Percentiles rank a stretch among this genome's conserved stretches.
phyloP scores from a whole-genome alignment of 208 protist genomes.

The Acanthamoeba healyi region DNA sequence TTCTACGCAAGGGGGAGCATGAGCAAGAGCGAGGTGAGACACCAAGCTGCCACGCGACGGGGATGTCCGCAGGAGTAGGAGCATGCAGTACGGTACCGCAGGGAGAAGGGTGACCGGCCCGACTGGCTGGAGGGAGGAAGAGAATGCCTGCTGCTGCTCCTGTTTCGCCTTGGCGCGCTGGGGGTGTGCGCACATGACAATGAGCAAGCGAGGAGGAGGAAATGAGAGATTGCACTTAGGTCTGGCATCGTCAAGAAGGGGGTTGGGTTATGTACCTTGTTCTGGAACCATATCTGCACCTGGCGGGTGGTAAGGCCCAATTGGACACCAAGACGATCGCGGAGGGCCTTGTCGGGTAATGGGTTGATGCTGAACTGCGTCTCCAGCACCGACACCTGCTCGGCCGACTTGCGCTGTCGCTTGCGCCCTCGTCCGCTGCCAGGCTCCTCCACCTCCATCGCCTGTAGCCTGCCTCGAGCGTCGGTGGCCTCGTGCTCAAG shows the following conservation, averaged over 20 bases:
- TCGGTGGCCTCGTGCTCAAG: neutral
- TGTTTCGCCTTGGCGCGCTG: neutral
- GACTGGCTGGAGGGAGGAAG: neutral
- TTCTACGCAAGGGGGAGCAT: neutral
- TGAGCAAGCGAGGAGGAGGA: too few species aligned
- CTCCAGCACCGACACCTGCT: slow-evolving; percentile 77
- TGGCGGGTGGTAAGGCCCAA: slow-evolving; percentile 76
- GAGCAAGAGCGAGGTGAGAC: too few species aligned
- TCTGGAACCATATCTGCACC: slow-evolving; percentile 85
- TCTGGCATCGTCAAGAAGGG: too few species aligned
- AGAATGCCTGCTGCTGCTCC: neutral
- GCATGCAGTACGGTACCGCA: neutral
- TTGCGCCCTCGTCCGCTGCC: slow-evolving; percentile 14
- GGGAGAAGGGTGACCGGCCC: neutral
- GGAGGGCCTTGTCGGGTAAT: slow-evolving; percentile 74
- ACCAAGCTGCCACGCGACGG: too few species aligned
- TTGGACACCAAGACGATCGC: slow-evolving; percentile 73
- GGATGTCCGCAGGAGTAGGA: too few species aligned
- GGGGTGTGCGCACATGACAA: too few species aligned
- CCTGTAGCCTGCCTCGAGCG: too few species aligned
- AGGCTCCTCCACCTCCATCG: neutral
- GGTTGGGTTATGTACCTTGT: slow-evolving; percentile 75
- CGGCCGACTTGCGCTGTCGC: slow-evolving; percentile 77
- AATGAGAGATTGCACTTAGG: too few species aligned
- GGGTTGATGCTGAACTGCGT: slow-evolving; percentile 77